Conservation (phyloP, 345 rosid genomes). For the Jatropha curcas region DNA sequence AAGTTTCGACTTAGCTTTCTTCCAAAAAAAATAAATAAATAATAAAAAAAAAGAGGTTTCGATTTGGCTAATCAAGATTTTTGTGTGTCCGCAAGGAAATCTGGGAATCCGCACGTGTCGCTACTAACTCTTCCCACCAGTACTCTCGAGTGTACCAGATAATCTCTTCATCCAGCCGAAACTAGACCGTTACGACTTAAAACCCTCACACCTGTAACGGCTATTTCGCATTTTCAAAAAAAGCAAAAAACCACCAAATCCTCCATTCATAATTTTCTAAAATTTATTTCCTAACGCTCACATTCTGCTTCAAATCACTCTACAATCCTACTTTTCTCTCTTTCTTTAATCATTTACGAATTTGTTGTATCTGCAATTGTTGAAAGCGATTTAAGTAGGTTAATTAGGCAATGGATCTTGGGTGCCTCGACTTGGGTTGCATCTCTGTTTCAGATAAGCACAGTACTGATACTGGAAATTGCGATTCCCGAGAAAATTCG, state of each 20-base stretch:
- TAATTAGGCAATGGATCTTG: slow-evolving; percentile 56
- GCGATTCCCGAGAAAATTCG: slow-evolving; percentile 24
- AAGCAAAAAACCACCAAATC: background rate
- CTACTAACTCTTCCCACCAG: no score
- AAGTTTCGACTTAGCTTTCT: no score
- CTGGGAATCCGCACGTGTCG: no score
- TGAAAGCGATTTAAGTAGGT: background rate
- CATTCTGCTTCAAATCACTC: background rate
- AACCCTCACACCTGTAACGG: slow-evolving; percentile 10
- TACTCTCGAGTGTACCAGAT: background rate
- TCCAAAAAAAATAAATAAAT: no score
- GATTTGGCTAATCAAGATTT: no score
- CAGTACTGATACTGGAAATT: slow-evolving; percentile 28
- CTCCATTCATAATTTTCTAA: background rate
- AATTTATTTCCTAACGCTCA: background rate
- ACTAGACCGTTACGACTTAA: background rate
- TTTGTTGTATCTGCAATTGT: background rate
- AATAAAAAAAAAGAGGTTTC: no score
- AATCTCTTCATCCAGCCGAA: background rate
- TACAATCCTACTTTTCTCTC: background rate
- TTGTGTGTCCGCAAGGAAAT: no score
- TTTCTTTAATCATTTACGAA: background rate
- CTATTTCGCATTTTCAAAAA: slow-evolving; percentile 2
- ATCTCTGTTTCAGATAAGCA: slow-evolving; percentile 38
- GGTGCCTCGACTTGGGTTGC: slow-evolving; percentile 72